Percentiles rank a stretch among this genome's conserved stretches.
phyloP scores from a whole-genome alignment of 2,329 filamentous ascomycete genomes.

The Scytalidium sp. region DNA sequence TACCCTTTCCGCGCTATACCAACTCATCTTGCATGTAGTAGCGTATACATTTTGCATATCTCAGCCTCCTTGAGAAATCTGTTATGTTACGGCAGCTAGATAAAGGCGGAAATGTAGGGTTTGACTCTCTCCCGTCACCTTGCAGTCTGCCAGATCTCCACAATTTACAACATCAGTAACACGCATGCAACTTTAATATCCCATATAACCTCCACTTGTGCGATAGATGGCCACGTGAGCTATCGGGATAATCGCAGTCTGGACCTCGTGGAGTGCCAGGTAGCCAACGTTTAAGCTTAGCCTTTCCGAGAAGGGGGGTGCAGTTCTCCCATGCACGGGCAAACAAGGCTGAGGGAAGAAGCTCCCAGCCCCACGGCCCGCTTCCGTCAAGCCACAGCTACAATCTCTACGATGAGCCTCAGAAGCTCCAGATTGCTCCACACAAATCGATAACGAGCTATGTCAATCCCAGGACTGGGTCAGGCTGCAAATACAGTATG shows the following conservation, averaged over 20 bases:
- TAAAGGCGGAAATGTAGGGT: no score
- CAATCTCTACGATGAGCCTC: background rate
- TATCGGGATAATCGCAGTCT: no score
- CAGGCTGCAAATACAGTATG: slow-evolving; percentile 61
- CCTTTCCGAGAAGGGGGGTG: no score
- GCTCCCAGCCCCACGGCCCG: background rate
- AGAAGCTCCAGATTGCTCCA: slow-evolving; percentile 1
- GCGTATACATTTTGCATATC: background rate
- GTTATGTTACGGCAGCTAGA: no score
- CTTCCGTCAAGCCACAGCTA: slow-evolving; percentile 1
- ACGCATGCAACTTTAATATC: slow-evolving; percentile 2
- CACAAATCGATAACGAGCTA: slow-evolving; percentile 28
- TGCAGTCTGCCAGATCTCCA: no score
- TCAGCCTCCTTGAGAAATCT: no score
- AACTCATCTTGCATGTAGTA: background rate
- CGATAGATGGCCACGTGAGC: background rate
- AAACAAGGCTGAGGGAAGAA: slow-evolving; percentile 3
- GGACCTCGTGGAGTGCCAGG: no score
- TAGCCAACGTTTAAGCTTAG: no score
- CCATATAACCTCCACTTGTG: background rate
- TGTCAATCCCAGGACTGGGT: slow-evolving; percentile 74
- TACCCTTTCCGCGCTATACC: background rate
- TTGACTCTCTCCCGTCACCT: no score
- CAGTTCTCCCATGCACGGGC: background rate
- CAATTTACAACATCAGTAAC: no score